A percentile compares a stretch with the other conserved stretches of the same genome.
phyloP scores from a whole-genome alignment of 192 early-diverging fungal genomes.

The Backusella macrospora region DNA sequence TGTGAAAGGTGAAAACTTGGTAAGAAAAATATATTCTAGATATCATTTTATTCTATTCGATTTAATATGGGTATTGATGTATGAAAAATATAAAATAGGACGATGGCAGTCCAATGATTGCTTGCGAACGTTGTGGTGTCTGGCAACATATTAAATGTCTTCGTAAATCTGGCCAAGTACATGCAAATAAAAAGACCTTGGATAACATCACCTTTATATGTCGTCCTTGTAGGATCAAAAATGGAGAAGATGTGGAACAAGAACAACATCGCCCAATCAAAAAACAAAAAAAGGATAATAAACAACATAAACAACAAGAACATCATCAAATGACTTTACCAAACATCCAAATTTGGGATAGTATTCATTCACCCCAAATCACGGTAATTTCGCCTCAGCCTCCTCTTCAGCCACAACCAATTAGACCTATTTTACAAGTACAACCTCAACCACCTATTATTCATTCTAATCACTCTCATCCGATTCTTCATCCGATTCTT shows the following conservation, averaged over 20 bases:
- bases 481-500: neutral
- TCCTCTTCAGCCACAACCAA: neutral
- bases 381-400: neutral
- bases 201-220: constrained; percentile 56
- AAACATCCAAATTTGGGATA: constrained; percentile 8
- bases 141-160: constrained; percentile 79
- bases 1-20: constrained; percentile 48
- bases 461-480: neutral
- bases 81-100: constrained; percentile 35
- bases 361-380: neutral
- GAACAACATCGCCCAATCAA: neutral
- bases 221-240: constrained; percentile 39
- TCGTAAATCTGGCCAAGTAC: constrained; percentile 38
- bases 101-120: constrained; percentile 75
- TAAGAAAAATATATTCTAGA: constrained; percentile 23
- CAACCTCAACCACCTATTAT: neutral
- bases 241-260: constrained; percentile 9
- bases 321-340: constrained; percentile 6
- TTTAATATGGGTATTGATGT: neutral
- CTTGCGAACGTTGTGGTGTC: constrained; percentile 64
- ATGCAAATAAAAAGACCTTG: constrained; percentile 41
- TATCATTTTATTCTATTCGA: neutral
- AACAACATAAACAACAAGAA: neutral
- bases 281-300: neutral
- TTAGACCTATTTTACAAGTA: neutral